Conservation (phyloP, 176 grass and related monocot species). For the Poa annua region DNA sequence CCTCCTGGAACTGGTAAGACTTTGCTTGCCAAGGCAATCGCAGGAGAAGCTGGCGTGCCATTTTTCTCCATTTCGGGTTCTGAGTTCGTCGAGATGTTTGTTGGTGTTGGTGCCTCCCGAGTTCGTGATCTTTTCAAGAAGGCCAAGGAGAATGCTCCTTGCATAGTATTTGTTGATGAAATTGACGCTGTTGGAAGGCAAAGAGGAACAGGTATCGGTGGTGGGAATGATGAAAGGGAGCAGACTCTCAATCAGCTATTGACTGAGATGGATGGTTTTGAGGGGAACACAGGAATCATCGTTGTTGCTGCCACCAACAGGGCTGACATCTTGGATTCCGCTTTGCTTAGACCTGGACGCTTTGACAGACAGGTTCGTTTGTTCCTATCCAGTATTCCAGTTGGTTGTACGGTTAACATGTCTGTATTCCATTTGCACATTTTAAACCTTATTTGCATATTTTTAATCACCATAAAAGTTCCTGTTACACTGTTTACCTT, state of each 20-base stretch:
- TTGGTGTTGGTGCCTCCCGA: slow-evolving; percentile 91
- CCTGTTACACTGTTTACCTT: background rate
- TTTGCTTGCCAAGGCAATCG: slow-evolving; percentile 96
- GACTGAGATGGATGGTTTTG: slow-evolving; percentile 98
- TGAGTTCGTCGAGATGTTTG: slow-evolving; percentile 99
- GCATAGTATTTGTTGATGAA: slow-evolving; percentile 98
- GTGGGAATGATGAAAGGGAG: slow-evolving; percentile 96
- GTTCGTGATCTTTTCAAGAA: slow-evolving; percentile 99
- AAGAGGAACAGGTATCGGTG: slow-evolving; percentile 88
- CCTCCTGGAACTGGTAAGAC: slow-evolving; percentile 97
- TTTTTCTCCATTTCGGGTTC: slow-evolving; percentile 98
- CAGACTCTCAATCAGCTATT: slow-evolving; percentile 86
- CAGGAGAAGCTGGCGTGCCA: slow-evolving; percentile 95
- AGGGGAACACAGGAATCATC: slow-evolving; percentile 94
- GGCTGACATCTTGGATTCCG: slow-evolving; percentile 96
- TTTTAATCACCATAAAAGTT: background rate
- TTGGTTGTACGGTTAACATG: background rate
- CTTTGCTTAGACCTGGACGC: slow-evolving; percentile 91
- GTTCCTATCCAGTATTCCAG: background rate
- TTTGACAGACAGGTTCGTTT: slow-evolving; percentile 98
- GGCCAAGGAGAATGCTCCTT: slow-evolving; percentile 98
- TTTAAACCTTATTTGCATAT: background rate
- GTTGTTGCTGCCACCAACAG: slow-evolving; percentile 96
- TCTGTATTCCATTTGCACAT: slow-evolving; percentile 25
- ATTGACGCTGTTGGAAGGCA: slow-evolving; percentile 94